Percentiles rank a stretch among this genome's conserved stretches.
Conservation (phyloP, 495 filamentous ascomycete species). For the Aspergillus indologenus region DNA sequence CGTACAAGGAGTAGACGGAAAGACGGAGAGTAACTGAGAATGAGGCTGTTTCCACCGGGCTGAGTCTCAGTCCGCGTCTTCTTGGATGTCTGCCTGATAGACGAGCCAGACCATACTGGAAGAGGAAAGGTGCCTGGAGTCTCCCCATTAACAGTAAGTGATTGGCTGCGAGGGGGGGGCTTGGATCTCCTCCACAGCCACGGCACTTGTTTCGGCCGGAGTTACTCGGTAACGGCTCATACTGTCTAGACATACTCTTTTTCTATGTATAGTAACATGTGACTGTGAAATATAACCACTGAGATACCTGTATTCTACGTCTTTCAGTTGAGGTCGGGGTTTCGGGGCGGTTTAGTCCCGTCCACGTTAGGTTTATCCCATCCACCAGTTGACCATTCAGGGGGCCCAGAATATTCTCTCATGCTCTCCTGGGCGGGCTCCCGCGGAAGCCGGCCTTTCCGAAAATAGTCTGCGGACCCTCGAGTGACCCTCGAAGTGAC, state of each 20-base stretch:
- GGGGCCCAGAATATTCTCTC: neutral
- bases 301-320: neutral
- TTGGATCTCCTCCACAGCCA: conserved; percentile 3
- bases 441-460: neutral
- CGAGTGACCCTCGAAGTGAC: neutral
- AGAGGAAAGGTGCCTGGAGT: conserved; percentile 8
- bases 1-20: no score
- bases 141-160: neutral
- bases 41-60: conserved; percentile 19
- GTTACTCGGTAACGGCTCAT: neutral
- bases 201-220: neutral
- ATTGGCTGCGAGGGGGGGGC: neutral
- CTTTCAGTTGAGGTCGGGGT: neutral
- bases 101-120: conserved; percentile 29
- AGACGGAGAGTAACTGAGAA: conserved; percentile 13
- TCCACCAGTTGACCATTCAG: neutral
- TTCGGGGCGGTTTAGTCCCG: neutral
- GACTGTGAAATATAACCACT: neutral
- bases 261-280: neutral
- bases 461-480: neutral
- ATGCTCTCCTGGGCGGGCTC: neutral
- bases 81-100: conserved; percentile 47
- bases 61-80: conserved; percentile 28
- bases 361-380: neutral
- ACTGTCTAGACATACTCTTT: neutral